Conservation (phyloP, 2,329 filamentous ascomycete species). For the Colletotrichum coccodes region DNA sequence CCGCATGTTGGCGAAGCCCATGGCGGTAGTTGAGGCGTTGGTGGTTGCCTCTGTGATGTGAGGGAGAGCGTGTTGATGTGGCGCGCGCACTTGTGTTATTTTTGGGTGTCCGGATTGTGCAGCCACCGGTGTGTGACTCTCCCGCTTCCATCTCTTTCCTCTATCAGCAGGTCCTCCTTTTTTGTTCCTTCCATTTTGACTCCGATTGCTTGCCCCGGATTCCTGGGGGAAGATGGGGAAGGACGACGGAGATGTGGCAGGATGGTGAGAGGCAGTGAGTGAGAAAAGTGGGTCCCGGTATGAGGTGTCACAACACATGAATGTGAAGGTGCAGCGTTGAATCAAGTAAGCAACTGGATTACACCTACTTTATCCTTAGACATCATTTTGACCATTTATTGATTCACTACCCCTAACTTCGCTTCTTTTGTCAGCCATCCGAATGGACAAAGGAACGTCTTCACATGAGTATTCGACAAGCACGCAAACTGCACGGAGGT, state of each 20-base stretch:
- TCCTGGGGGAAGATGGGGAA: neutral
- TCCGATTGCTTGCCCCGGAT: neutral
- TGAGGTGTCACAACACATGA: neutral
- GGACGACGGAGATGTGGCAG: neutral
- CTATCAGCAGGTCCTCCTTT: neutral
- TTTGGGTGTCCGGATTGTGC: neutral
- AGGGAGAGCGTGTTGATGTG: neutral
- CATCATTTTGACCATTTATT: too few species aligned
- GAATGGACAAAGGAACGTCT: too few species aligned
- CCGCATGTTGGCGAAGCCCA: neutral
- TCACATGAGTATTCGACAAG: too few species aligned
- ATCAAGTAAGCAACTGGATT: neutral
- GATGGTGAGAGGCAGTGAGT: neutral
- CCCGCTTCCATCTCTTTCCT: constrained; percentile 21
- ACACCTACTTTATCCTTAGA: too few species aligned
- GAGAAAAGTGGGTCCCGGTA: neutral
- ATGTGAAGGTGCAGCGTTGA: neutral
- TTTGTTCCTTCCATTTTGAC: neutral
- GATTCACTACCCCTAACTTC: too few species aligned
- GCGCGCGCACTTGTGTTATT: neutral
- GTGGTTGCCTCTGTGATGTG: constrained; percentile 30
- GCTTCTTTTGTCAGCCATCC: too few species aligned
- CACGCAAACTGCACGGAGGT: too few species aligned
- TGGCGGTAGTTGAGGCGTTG: neutral
- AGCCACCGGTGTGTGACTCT: constrained; percentile 15